Base-by-base conservation (phyloP, 163 green algal species). In the Scenedesmus sp. region DNA sequence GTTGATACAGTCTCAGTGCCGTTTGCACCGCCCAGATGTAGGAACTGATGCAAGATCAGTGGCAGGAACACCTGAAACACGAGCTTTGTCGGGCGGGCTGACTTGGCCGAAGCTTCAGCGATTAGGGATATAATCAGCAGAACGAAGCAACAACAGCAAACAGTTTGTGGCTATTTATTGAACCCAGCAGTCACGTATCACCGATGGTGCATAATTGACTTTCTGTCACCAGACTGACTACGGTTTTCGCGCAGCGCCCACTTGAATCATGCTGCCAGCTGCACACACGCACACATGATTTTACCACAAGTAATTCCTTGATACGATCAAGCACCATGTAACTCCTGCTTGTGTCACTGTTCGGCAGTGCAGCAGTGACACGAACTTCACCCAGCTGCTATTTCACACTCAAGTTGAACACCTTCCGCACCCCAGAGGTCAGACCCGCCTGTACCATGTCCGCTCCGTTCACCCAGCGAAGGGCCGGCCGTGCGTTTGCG, bases 401-500 rank as follows among this genome's bases (percentile, higher is more conserved):
- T 46, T 84, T 84, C 4, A 83, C 4, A 12, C 53, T 42, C n/a
- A 92, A 24, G 44, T 86, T 61, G 10, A 88, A 51, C 46, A 88
- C 70, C 81, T 92, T 92, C 24, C 88, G 80, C 80, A 92, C 88
- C 2, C 88, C 88, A 20, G 53, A 40, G 0, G 88, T 92, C 42
- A 92, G 56, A 20, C 80, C 88, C 61, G 42, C 10, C 44, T 84
- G 59, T 13, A 49, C 76, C 9, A 91, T 79, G 22, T 85, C 86
- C n/a, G 30, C 53, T 24, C 18, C 76, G 20, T 33, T 15, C 24
- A 92, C 88, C 88, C 88, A 92, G 30, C 88, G 80, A 24, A 88
- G 56, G 33, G 61, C 43, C 7, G 88, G 80, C 43, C 10, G 22
- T 18, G 22, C n/a, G 24, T 37, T 43, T 42, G 79, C 79, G 20